Evolutionary conservation across 2,329 filamentous ascomycete species (phyloP).

Genomic region (Emergomyces orientalis): DNA sequence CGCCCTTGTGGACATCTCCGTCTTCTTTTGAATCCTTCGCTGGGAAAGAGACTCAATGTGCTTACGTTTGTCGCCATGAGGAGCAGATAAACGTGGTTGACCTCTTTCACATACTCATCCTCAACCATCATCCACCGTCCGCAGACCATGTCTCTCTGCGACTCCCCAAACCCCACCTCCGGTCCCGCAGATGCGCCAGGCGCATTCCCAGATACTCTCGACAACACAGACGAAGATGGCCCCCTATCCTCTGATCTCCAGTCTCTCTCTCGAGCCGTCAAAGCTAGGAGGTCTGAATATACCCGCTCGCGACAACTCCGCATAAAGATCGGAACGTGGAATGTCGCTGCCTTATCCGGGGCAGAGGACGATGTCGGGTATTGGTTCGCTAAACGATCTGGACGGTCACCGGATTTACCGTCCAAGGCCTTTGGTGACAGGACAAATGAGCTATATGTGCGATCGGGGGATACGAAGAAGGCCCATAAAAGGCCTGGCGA

Average conservation of each 20-base stretch:
- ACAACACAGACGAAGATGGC: conserved; percentile 11
- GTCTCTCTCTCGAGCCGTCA: conserved; percentile 51
- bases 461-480: neutral
- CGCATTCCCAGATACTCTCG: conserved; percentile 35
- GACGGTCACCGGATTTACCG: neutral
- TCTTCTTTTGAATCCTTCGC: neutral
- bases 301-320: conserved; percentile 63
- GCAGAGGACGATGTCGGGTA: conserved; percentile 78
- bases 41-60: neutral
- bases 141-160: neutral
- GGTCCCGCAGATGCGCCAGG: conserved; percentile 35
- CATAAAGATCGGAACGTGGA: conserved; percentile 92
- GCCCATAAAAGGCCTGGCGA: neutral
- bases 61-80: neutral
- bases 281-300: conserved; percentile 69
- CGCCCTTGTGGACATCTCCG: neutral
- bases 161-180: neutral
- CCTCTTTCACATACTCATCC: neutral
- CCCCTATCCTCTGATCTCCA: conserved; percentile 23
- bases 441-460: neutral
- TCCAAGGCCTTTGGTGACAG: neutral
- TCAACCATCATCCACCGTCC: neutral
- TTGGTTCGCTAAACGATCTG: conserved; percentile 56
- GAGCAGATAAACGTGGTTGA: neutral
- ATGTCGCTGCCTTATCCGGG: conserved; percentile 74